These are phyloP conservation scores for Gossypium trilobum DNA, from an alignment of 441 rosid species.

Conservation along the genomic window DNA sequence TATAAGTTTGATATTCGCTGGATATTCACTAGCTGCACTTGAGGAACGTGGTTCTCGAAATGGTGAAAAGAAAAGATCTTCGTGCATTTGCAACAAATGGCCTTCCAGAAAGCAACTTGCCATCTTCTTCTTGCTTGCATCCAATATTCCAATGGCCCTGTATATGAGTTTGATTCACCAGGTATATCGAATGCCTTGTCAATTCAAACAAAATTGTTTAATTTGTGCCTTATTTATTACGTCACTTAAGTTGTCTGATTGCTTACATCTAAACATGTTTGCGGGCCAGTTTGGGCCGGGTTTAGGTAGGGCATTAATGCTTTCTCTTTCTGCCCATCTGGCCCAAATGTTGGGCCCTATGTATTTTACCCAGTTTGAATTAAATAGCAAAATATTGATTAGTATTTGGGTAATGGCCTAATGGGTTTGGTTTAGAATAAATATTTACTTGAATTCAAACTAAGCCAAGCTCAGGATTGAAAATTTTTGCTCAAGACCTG, in stretches of 20 bases:
- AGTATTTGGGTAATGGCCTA: too few species aligned
- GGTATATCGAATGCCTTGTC: slow-evolving; percentile 33
- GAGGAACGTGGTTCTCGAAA: slow-evolving; percentile 26
- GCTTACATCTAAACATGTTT: not conserved
- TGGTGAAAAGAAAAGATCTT: slow-evolving; percentile 30
- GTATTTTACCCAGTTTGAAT: too few species aligned
- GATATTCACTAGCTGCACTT: slow-evolving; percentile 56
- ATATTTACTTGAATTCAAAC: too few species aligned
- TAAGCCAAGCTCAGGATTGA: too few species aligned
- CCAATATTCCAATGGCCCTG: slow-evolving; percentile 76
- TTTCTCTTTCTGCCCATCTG: not conserved
- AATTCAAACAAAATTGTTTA: not conserved
- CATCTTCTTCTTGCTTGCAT: slow-evolving; percentile 55
- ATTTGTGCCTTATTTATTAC: not conserved
- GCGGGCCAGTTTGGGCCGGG: not conserved
- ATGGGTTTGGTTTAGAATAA: too few species aligned
- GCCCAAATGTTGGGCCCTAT: not conserved
- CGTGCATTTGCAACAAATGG: slow-evolving; percentile 25
- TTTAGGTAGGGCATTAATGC: not conserved
- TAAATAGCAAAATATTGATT: too few species aligned
- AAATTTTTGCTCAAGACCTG: too few species aligned
- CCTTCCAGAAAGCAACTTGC: slow-evolving; percentile 38
- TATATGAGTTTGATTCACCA: slow-evolving; percentile 83
- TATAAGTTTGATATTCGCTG: slow-evolving; percentile 73
- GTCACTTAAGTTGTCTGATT: not conserved